A percentile compares a stretch with the other conserved stretches of the same genome.
These are phyloP conservation scores for Cicer yamashitae DNA, from an alignment of 306 rosid species.

Conservation along the genomic window DNA sequence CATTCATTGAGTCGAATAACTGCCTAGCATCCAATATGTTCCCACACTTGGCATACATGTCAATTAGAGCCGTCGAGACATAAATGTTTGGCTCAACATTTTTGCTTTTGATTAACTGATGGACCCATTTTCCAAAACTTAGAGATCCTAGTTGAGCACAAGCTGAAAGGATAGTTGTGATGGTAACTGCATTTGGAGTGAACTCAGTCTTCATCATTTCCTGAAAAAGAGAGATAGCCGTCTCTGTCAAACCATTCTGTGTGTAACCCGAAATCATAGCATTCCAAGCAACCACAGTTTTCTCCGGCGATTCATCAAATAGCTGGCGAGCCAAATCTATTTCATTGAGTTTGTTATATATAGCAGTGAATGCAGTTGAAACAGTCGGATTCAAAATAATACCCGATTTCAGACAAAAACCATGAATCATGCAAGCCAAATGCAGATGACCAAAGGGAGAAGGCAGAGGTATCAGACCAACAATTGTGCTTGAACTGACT, in stretches of 20 bases:
- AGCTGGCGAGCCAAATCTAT: slow-evolving; percentile 72
- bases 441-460: slow-evolving; percentile 77
- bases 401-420: slow-evolving; percentile 70
- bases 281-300: slow-evolving; percentile 87
- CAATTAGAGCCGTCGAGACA: slow-evolving; percentile 83
- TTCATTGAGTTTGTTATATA: slow-evolving; percentile 74
- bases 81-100: slow-evolving; percentile 75
- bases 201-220: slow-evolving; percentile 80
- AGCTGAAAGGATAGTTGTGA: slow-evolving; percentile 89
- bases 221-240: slow-evolving; percentile 78
- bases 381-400: slow-evolving; percentile 67
- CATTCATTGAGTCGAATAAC: slow-evolving; percentile 71
- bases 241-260: slow-evolving; percentile 85
- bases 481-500: slow-evolving; percentile 75
- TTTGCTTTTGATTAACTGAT: slow-evolving; percentile 69
- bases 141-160: slow-evolving; percentile 93
- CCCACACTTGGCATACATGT: slow-evolving; percentile 98
- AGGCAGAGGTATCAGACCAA: slow-evolving; percentile 82
- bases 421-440: slow-evolving; percentile 65
- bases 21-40: slow-evolving; percentile 71
- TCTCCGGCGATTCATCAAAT: slow-evolving; percentile 80
- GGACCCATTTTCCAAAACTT: slow-evolving; percentile 88
- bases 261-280: slow-evolving; percentile 95
- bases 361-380: slow-evolving; percentile 78
- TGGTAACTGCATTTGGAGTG: slow-evolving; percentile 74